Evolutionary conservation across 2,329 filamentous ascomycete genomes (phyloP), one percentile per base, ranked within the genome.

Genomic region (Penicillium sp.): DNA sequence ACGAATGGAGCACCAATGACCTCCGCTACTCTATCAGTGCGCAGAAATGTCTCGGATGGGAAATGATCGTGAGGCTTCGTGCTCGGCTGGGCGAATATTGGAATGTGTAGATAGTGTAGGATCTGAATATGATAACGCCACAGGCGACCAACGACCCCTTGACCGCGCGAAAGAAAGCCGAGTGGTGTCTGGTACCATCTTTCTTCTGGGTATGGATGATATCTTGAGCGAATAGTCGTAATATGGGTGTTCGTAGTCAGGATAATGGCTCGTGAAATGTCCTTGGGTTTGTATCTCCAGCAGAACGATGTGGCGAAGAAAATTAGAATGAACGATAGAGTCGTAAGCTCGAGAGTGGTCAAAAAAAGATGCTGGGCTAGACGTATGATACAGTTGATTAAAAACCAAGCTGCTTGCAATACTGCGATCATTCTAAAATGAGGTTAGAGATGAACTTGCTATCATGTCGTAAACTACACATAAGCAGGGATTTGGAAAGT

Each of bases 61-160:
- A 54, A 11, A 18, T 24, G 36, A 46, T 50, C 42, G 18, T 46
- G 46, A 14, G 34, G 52, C 4, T 24, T 50, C n/a, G 18, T 45
- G 13, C 22, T 48, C 5, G 54, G 50, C 22, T 43, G 43, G 14
- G 54, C 9, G 31, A 57, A 54, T 16, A 57, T 22, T 36, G 46
- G 54, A 22, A 54, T 50, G 18, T 45, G 47, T 32, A 57, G 13
- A 48, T 46, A 38, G 24, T 57, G 50, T 34, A 51, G 31, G 9
- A 57, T 49, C 22, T 48, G 47, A 27, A 43, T 24, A 38, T 57
- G 54, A 31, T 48, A 57, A 14, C 44, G 46, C 54, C 50, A 57
- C 4, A 54, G 22, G 32, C 50, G 47, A 48, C 39, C 34, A n/a
- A 5, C 29, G 40, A 54, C 3, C 38, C 22, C 40, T 38, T 50